A percentile compares a stretch with the other conserved stretches of the same genome.
These are phyloP conservation scores for Tricholoma bakamatsutake DNA, from an alignment of 768 basidiomycete species.

Conservation along the genomic window DNA sequence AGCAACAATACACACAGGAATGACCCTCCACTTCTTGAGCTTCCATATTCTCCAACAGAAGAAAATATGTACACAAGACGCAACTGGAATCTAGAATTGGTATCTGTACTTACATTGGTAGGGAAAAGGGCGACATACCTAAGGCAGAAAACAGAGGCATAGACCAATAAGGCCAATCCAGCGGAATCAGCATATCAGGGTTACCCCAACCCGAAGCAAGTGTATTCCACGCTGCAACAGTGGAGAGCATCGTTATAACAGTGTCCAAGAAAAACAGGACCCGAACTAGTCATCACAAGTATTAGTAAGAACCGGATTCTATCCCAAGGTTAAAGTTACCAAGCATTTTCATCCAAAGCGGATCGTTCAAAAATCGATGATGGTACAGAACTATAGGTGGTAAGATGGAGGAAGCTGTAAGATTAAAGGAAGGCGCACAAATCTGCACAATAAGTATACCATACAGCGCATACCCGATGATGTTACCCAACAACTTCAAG, in stretches of 20 bases:
- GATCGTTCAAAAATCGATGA: slow-evolving; percentile 10
- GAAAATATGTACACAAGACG: slow-evolving; percentile 7
- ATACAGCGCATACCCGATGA: slow-evolving; percentile 14
- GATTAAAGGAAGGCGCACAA: slow-evolving; percentile 4
- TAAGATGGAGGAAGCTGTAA: not conserved
- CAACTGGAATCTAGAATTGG: slow-evolving; percentile 2
- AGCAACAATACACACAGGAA: slow-evolving; percentile 4
- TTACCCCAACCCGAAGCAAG: slow-evolving; percentile 17
- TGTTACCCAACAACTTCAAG: slow-evolving; percentile 12
- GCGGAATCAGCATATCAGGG: slow-evolving; percentile 2
- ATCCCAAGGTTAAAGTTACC: not conserved
- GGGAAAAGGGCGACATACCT: not conserved
- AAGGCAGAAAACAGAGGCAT: slow-evolving; percentile 7
- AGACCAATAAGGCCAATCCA: slow-evolving; percentile 14
- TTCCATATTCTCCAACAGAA: no score
- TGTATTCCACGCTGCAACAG: slow-evolving; percentile 13
- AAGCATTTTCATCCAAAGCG: slow-evolving; percentile 7
- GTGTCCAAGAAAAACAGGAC: slow-evolving; percentile 12
- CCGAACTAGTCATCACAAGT: slow-evolving; percentile 10
- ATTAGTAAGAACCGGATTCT: not conserved
- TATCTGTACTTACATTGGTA: not conserved
- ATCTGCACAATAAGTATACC: slow-evolving; percentile 17
- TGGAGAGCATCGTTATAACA: slow-evolving; percentile 11
- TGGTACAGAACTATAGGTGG: slow-evolving; percentile 12
- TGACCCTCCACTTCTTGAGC: not conserved